Evolutionary conservation across 352 stramenopile species (phyloP), one percentile per base, ranked within the genome.

Genomic region (Blastocystis sp.): DNA sequence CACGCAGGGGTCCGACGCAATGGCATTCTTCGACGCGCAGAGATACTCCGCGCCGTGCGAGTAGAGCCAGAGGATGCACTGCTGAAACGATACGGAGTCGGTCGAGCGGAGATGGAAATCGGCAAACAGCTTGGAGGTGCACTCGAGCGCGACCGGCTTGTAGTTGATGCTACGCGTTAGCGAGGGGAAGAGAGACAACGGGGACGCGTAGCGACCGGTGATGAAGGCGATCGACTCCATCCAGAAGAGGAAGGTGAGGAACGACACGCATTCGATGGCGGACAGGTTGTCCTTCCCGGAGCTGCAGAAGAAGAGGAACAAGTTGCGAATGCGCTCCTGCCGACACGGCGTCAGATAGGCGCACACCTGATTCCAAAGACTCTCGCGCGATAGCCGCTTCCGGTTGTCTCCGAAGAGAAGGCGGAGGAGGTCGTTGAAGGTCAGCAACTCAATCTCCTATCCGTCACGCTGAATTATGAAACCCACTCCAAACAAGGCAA

Each of bases 41-140:
- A 74, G 63, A 74, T 74, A 74, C 2, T 37, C 26, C 1, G 39
- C 9, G 29, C 63, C 63, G 24, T 26, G 39, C 0, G 9, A 39
- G 45, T 74, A 74, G 9, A 74, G 63, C 63, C 63, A 74, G 31
- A 10, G 10, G 63, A 74, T 9, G 29, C 26, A 74, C 63, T 74
- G 21, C 24, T 31, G n/a, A 41, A 50, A 74, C 13, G 63, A 74
- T 4, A 74, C n/a, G n/a, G 31, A 37, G 19, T 74, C 1, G 26
- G 31, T 13, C 12, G 10, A 2, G 35, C 21, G 29, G 63, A 45
- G 63, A 74, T 74, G 21, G 63, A 26, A 37, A 41, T 74, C 63
- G n/a, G 21, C 31, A 31, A 45, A 74, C n/a, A 74, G 31, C 1
- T 3, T 37, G 29, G 31, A 50, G 19, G 63, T 37, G 35, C 63